These are phyloP conservation scores for Isatis tinctoria DNA, from an alignment of 345 rosid species.

Conservation along the genomic window DNA sequence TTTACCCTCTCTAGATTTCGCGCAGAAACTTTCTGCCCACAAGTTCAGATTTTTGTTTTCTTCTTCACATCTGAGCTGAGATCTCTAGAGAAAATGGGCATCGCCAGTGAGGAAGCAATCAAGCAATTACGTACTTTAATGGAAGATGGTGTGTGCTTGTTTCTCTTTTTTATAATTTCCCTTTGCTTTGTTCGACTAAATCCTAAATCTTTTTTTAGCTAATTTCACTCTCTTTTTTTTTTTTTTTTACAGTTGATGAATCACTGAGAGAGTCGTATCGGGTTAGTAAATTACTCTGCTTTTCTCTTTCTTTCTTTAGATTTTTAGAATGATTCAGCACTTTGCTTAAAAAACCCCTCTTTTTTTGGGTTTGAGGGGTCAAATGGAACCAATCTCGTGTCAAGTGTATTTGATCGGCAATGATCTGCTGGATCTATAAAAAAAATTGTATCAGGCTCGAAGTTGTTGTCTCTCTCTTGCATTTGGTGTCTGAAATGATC, in stretches of 20 bases:
- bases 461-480: background rate
- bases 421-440: conserved; percentile 15
- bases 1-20: conserved; percentile 17
- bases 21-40: conserved; percentile 9
- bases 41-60: background rate
- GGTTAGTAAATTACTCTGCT: conserved; percentile 43
- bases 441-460: background rate
- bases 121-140: conserved; percentile 65
- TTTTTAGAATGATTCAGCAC: background rate
- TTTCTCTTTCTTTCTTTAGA: conserved; percentile 24
- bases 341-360: too few species aligned
- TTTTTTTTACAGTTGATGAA: conserved; percentile 58
- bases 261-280: conserved; percentile 55
- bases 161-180: background rate
- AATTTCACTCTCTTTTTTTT: background rate
- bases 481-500: background rate
- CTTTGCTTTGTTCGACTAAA: conserved; percentile 13
- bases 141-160: conserved; percentile 57
- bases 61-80: conserved; percentile 23
- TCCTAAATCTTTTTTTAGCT: conserved; percentile 5
- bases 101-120: conserved; percentile 59
- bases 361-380: background rate
- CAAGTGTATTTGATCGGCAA: background rate
- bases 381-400: conserved; percentile 3
- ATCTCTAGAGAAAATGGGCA: conserved; percentile 41